Evolutionary conservation across 2,329 filamentous ascomycete species (phyloP).

Genomic region (Byssochlamys sp.): DNA sequence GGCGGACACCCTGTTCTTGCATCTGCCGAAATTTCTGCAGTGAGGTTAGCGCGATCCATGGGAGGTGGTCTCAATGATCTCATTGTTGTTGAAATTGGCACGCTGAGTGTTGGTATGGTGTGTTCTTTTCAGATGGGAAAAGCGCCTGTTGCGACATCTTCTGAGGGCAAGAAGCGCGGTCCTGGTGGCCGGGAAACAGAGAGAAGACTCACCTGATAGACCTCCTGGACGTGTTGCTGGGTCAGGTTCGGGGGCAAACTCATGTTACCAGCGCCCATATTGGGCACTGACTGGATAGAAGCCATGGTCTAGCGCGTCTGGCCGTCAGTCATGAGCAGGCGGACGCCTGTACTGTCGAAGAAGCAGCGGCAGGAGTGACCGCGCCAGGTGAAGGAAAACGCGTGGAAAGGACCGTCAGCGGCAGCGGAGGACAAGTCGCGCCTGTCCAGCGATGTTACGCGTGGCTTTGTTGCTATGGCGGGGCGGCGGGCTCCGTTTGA

Average conservation of each 20-base stretch:
- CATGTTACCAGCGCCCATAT: constrained; percentile 56
- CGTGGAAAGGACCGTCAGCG: constrained; percentile 9
- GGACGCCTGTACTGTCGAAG: constrained; percentile 6
- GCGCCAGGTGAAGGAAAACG: constrained; percentile 12
- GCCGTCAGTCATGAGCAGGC: constrained; percentile 23
- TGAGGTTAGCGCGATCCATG: constrained; percentile 26
- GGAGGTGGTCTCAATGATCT: background rate
- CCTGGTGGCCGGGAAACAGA: constrained; percentile 3
- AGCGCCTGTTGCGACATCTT: background rate
- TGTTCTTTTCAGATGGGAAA: background rate
- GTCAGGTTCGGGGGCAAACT: constrained; percentile 59
- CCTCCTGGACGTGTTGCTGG: constrained; percentile 67
- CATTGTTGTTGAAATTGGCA: background rate
- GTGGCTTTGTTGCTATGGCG: constrained; percentile 12
- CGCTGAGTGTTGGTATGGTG: background rate
- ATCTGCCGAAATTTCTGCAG: constrained; percentile 76
- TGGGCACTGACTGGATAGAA: constrained; percentile 64
- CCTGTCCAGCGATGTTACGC: constrained; percentile 12
- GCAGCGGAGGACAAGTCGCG: constrained; percentile 17
- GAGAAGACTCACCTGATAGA: constrained; percentile 41
- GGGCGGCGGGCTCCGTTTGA: constrained; percentile 11
- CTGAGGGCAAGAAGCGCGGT: background rate
- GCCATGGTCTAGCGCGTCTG: constrained; percentile 52
- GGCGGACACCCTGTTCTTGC: constrained; percentile 72
- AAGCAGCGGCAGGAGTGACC: constrained; percentile 14